These are phyloP conservation scores for Rhodosporidiobolus odoratus DNA, from an alignment of 768 basidiomycete species.

Conservation along the genomic window DNA sequence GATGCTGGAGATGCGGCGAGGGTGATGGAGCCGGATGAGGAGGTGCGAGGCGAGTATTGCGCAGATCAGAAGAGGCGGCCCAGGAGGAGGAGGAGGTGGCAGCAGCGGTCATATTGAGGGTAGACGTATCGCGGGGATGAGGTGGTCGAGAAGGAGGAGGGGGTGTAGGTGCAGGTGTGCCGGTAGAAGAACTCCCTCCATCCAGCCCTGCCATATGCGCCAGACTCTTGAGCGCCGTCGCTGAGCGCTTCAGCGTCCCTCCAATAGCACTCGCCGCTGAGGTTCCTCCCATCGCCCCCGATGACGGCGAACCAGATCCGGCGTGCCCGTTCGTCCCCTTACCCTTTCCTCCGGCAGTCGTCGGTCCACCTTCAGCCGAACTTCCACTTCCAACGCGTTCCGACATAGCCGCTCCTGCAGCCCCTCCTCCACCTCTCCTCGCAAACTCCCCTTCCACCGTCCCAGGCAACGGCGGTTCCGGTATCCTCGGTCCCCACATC, in stretches of 20 bases:
- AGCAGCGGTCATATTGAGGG: background rate
- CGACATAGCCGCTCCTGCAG: too few relatives aligned
- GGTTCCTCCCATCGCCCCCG: background rate
- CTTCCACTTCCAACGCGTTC: too few relatives aligned
- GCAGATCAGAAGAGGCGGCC: too few relatives aligned
- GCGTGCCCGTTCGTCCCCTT: too few relatives aligned
- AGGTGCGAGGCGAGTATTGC: background rate
- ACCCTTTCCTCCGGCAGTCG: too few relatives aligned
- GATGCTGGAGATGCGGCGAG: too few relatives aligned
- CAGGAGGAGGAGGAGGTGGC: background rate
- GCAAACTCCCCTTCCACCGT: too few relatives aligned
- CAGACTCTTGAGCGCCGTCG: constrained; percentile 29
- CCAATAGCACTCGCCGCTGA: constrained; percentile 6
- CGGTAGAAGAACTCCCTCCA: constrained; percentile 1
- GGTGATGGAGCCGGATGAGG: background rate
- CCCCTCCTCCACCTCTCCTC: too few relatives aligned
- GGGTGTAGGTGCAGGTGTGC: background rate
- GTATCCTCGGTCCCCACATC: constrained; percentile 26
- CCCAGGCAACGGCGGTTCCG: constrained; percentile 12
- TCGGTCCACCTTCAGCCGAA: too few relatives aligned
- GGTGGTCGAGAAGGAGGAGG: background rate
- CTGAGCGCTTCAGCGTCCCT: constrained; percentile 18
- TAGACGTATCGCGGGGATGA: background rate
- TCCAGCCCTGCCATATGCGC: constrained; percentile 33
- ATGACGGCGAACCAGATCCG: background rate